Percentiles rank a stretch among this genome's conserved stretches.
Evolutionary conservation across 1,139 yeast genomes (phyloP).

Genomic region (Kurtzmaniella quercitrusa): DNA sequence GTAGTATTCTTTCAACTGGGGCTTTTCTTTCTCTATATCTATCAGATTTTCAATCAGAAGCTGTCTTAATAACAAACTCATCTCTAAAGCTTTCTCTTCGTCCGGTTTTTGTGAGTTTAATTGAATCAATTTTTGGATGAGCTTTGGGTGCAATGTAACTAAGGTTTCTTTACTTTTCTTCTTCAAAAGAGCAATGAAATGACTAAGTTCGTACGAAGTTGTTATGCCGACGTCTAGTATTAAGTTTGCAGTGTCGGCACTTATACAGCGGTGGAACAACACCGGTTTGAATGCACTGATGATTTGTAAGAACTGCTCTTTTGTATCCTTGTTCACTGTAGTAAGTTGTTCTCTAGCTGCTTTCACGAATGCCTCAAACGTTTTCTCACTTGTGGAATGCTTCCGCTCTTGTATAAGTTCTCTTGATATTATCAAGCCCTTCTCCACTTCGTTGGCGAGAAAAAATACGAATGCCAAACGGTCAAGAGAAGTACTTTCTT

Average conservation of each 20-base stretch:
- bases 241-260: slow-evolving; percentile 16
- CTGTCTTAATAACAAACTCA: slow-evolving; percentile 16
- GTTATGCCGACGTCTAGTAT: slow-evolving; percentile 20
- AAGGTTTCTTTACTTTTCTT: slow-evolving; percentile 10
- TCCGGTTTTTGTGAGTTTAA: slow-evolving; percentile 3
- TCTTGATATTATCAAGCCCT: slow-evolving; percentile 17
- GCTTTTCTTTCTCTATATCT: slow-evolving; percentile 4
- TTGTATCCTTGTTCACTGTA: background rate
- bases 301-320: slow-evolving; percentile 12
- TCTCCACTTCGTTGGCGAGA: slow-evolving; percentile 15
- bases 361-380: slow-evolving; percentile 17
- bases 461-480: slow-evolving; percentile 22
- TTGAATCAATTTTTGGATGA: background rate
- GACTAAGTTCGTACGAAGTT: slow-evolving; percentile 26
- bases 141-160: background rate
- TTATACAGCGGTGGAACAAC: slow-evolving; percentile 22
- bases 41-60: slow-evolving; percentile 8
- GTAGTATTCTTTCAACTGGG: background rate
- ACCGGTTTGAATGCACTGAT: slow-evolving; percentile 27
- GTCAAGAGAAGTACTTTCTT: slow-evolving; percentile 19
- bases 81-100: slow-evolving; percentile 13
- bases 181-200: slow-evolving; percentile 22
- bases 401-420: slow-evolving; percentile 15
- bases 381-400: slow-evolving; percentile 22
- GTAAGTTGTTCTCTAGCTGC: background rate